These are phyloP conservation scores for Penicillium sp. DNA, from an alignment of 2,329 filamentous ascomycete genomes.

Conservation along the genomic window DNA sequence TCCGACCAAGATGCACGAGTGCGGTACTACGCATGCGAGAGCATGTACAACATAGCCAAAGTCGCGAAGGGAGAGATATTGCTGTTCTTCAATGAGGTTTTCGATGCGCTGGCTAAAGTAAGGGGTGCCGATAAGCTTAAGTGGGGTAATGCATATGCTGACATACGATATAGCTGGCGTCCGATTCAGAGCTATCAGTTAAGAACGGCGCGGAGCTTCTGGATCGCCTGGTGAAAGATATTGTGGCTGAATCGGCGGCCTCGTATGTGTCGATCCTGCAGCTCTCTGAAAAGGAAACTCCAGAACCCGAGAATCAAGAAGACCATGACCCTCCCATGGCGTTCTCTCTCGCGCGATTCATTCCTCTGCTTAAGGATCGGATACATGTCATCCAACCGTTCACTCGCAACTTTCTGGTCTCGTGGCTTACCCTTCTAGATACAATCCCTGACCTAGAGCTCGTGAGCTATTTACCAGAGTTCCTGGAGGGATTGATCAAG, in stretches of 20 bases:
- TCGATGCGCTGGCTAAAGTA: constrained; percentile 95
- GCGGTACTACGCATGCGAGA: constrained; percentile 97
- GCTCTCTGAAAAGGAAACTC: constrained; percentile 51
- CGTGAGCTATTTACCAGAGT: constrained; percentile 87
- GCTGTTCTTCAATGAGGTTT: constrained; percentile 97
- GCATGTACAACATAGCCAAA: constrained; percentile 99
- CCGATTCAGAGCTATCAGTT: constrained; percentile 92
- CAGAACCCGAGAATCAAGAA: constrained; percentile 42
- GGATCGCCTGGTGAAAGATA: constrained; percentile 92
- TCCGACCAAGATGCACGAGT: constrained; percentile 96
- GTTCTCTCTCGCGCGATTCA: constrained; percentile 87
- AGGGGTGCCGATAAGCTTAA: constrained; percentile 16
- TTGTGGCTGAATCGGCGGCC: constrained; percentile 90
- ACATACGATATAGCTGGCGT: constrained; percentile 67
- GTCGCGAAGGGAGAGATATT: constrained; percentile 97
- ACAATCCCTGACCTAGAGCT: constrained; percentile 96
- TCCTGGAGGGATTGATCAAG: constrained; percentile 82
- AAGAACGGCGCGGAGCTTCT: constrained; percentile 97
- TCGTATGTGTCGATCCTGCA: constrained; percentile 91
- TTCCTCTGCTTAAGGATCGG: constrained; percentile 88
- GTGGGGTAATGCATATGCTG: constrained; percentile 3
- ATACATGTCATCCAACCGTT: constrained; percentile 95
- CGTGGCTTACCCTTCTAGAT: constrained; percentile 92
- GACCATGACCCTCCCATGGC: constrained; percentile 68
- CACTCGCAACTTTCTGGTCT: constrained; percentile 89